These are phyloP conservation scores for Penicillium olsonii DNA, from an alignment of 2,329 filamentous ascomycete species.

Conservation along the genomic window DNA sequence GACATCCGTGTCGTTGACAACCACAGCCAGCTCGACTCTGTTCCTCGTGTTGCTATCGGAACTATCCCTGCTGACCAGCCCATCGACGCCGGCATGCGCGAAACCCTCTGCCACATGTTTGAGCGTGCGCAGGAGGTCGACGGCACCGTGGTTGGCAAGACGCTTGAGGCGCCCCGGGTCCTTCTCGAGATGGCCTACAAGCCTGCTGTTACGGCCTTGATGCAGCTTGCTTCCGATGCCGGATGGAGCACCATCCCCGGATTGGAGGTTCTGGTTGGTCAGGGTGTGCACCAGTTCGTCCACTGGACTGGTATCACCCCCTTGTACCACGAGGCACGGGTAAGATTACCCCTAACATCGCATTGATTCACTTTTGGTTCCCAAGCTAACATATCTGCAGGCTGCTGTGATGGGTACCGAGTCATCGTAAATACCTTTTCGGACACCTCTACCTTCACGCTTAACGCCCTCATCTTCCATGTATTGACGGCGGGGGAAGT, in stretches of 20 bases:
- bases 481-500: neutral
- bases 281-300: conserved; percentile 70
- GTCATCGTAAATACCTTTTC: conserved; percentile 8
- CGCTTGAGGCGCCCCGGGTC: conserved; percentile 51
- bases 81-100: conserved; percentile 70
- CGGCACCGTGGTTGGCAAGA: conserved; percentile 33
- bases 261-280: conserved; percentile 83
- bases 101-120: conserved; percentile 62
- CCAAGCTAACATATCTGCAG: conserved; percentile 16
- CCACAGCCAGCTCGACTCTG: conserved; percentile 52
- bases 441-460: neutral
- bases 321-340: conserved; percentile 66
- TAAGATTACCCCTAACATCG: conserved; percentile 35
- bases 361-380: neutral
- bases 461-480: conserved; percentile 6
- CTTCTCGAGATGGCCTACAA: conserved; percentile 97
- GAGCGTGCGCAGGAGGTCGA: conserved; percentile 51
- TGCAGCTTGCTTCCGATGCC: conserved; percentile 75
- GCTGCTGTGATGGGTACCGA: conserved; percentile 30
- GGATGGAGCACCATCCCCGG: conserved; percentile 85
- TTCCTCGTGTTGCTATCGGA: conserved; percentile 75
- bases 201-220: conserved; percentile 77
- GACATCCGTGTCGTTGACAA: conserved; percentile 66
- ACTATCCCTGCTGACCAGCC: conserved; percentile 88
- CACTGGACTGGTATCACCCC: conserved; percentile 25